These are phyloP conservation scores for Hymenoscyphus fraxineus DNA, from an alignment of 2,329 filamentous ascomycete genomes.

Conservation along the genomic window DNA sequence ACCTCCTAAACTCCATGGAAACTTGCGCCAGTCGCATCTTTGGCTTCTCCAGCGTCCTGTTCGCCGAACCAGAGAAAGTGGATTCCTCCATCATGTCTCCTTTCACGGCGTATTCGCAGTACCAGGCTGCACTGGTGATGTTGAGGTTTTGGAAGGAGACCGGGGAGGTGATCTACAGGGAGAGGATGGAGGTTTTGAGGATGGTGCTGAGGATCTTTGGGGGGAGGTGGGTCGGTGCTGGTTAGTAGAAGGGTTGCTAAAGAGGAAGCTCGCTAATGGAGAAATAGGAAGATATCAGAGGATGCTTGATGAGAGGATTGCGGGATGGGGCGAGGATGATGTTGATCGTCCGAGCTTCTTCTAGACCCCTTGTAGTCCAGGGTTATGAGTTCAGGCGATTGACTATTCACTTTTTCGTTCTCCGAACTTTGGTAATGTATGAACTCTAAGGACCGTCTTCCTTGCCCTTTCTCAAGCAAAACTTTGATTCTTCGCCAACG, in stretches of 20 bases:
- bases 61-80: neutral
- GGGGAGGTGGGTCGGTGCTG: conserved; percentile 11
- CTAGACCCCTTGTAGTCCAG: neutral
- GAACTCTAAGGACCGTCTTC: no score
- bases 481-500: no score
- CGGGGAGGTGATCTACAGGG: conserved; percentile 5
- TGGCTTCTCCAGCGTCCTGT: conserved; percentile 5
- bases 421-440: no score
- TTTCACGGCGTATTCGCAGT: conserved; percentile 9
- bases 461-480: no score
- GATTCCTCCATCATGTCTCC: conserved; percentile 2
- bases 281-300: neutral
- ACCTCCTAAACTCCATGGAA: conserved; percentile 4
- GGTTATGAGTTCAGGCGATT: no score
- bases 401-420: no score
- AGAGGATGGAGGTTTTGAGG: conserved; percentile 4
- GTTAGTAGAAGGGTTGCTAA: conserved; percentile 1
- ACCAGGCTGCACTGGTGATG: conserved; percentile 12
- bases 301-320: neutral
- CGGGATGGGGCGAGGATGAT: neutral
- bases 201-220: conserved; percentile 1
- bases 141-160: conserved; percentile 13
- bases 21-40: neutral
- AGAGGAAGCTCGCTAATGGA: neutral
- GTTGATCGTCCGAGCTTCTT: neutral